Conservation (phyloP, 495 filamentous ascomycete genomes). For the Lichenothelia convexa region DNA sequence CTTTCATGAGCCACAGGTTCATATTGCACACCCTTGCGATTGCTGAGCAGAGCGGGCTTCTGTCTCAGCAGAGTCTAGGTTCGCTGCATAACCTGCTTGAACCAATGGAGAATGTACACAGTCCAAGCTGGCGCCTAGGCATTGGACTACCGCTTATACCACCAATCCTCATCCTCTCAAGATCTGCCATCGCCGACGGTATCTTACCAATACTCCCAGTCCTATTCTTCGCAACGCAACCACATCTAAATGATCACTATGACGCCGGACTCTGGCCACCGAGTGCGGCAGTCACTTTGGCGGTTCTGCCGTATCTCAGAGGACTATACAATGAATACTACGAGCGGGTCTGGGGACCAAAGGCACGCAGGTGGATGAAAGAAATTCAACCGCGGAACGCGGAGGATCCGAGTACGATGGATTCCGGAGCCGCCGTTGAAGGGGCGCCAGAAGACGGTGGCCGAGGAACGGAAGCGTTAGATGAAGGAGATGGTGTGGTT, state of each 20-base stretch:
- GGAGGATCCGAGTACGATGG: too few relatives aligned
- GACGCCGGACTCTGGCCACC: conserved; percentile 49
- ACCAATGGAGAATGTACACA: background rate
- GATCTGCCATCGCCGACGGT: conserved; percentile 39
- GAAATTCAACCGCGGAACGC: conserved; percentile 45
- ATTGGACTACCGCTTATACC: conserved; percentile 46
- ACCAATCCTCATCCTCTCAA: conserved; percentile 36
- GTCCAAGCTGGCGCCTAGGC: conserved; percentile 19
- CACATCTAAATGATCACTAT: conserved; percentile 19
- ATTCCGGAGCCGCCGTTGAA: too few relatives aligned
- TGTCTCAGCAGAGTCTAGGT: background rate
- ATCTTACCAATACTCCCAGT: conserved; percentile 44
- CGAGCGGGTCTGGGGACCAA: conserved; percentile 38
- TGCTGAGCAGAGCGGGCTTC: conserved; percentile 1
- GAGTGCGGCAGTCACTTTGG: conserved; percentile 49
- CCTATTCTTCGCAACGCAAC: conserved; percentile 36
- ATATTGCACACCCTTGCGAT: background rate
- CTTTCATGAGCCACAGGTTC: conserved; percentile 6
- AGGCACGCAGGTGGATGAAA: conserved; percentile 46
- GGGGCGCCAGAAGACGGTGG: conserved; percentile 15
- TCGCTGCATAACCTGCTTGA: background rate
- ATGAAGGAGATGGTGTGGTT: conserved; percentile 25
- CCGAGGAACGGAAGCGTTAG: conserved; percentile 26
- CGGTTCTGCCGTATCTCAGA: conserved; percentile 48
- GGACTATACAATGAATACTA: conserved; percentile 49